These are phyloP conservation scores for Austroboletus festivus DNA, from an alignment of 768 basidiomycete genomes.

Conservation along the genomic window DNA sequence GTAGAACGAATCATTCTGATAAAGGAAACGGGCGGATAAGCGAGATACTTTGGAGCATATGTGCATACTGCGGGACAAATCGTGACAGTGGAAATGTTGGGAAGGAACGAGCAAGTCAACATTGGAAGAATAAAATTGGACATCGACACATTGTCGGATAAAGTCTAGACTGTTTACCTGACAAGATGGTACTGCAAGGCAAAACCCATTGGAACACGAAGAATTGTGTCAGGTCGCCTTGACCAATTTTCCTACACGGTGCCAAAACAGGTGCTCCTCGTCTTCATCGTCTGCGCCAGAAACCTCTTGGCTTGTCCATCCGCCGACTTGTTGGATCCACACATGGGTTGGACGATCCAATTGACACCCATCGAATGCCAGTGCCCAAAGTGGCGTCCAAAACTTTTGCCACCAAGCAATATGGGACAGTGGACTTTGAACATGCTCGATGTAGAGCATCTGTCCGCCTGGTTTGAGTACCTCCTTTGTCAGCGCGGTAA, in stretches of 20 bases:
- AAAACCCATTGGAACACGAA: too few species aligned
- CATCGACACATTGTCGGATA: too few species aligned
- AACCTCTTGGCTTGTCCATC: constrained; percentile 47
- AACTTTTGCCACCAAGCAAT: constrained; percentile 71
- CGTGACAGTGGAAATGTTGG: too few species aligned
- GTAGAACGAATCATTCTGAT: too few species aligned
- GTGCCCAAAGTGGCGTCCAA: constrained; percentile 69
- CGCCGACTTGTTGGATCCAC: constrained; percentile 42
- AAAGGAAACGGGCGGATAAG: too few species aligned
- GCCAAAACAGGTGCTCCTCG: constrained; percentile 59
- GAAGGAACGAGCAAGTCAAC: too few species aligned
- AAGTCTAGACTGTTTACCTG: too few species aligned
- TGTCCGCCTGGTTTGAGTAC: constrained; percentile 63
- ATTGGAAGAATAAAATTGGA: too few species aligned
- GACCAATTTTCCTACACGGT: constrained; percentile 54
- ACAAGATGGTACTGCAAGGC: too few species aligned
- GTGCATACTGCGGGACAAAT: too few species aligned
- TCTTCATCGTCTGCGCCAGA: constrained; percentile 52
- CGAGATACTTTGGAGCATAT: too few species aligned
- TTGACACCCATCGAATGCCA: constrained; percentile 60
- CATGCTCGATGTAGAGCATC: constrained; percentile 70
- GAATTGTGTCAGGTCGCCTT: constrained; percentile 37
- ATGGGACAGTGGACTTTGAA: constrained; percentile 48
- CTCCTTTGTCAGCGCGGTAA: constrained; percentile 45
- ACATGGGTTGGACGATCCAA: constrained; percentile 54